Conservation (phyloP, 768 basidiomycete species). For the Asterophora parasitica region DNA sequence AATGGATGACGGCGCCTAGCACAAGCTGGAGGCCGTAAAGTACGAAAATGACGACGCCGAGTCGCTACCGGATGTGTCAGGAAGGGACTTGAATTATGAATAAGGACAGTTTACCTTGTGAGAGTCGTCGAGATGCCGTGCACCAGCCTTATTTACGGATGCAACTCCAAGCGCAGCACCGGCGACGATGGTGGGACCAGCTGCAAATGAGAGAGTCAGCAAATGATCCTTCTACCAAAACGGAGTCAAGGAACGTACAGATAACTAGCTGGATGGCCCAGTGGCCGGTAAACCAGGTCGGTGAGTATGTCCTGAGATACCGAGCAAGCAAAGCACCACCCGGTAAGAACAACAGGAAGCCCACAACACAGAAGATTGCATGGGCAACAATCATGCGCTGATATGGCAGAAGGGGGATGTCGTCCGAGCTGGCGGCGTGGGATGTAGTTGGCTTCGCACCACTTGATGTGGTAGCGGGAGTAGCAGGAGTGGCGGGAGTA, state of each 20-base stretch:
- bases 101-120: slow-evolving; percentile 39
- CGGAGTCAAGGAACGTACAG: slow-evolving; percentile 25
- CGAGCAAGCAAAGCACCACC: slow-evolving; percentile 50
- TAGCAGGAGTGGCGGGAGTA: slow-evolving; percentile 14
- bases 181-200: slow-evolving; percentile 36
- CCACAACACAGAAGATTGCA: slow-evolving; percentile 44
- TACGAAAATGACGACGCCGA: slow-evolving; percentile 45
- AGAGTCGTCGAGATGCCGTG: slow-evolving; percentile 34
- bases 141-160: slow-evolving; percentile 31
- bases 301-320: slow-evolving; percentile 43
- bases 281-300: slow-evolving; percentile 51
- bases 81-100: background rate
- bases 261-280: slow-evolving; percentile 44
- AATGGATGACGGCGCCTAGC: slow-evolving; percentile 52
- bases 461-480: slow-evolving; percentile 18
- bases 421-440: slow-evolving; percentile 14
- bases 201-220: slow-evolving; percentile 21
- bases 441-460: slow-evolving; percentile 16
- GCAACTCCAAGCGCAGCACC: slow-evolving; percentile 42
- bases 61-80: slow-evolving; percentile 29
- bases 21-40: slow-evolving; percentile 45
- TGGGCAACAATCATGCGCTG: slow-evolving; percentile 52
- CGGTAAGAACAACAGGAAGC: slow-evolving; percentile 51
- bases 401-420: slow-evolving; percentile 38
- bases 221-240: slow-evolving; percentile 9